Base-by-base conservation (phyloP, 768 basidiomycete genomes). In the Clitopilus passeckerianus region DNA sequence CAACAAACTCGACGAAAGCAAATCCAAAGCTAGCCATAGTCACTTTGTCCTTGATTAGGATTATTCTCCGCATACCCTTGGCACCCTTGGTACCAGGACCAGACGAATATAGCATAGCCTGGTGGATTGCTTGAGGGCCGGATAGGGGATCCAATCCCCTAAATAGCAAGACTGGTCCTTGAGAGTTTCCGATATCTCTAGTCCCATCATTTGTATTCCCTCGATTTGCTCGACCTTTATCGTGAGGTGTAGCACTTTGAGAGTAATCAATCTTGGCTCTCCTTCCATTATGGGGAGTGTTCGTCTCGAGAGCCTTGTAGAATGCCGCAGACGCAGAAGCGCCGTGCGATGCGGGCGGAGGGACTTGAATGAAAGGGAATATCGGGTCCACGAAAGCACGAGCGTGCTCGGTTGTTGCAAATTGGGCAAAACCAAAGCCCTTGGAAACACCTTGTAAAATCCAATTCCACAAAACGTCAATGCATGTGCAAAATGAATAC, bases 401-500 rank as follows among this genome's bases (percentile, higher is more conserved):
- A 18, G 97, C 95, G 59, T 92, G 91, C 66, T 92, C 91, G 59
- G 89, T 80, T 64, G 80, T 87, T 44, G 88, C 76, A 72, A 99
- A 99, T 75, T 94, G 91, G 67, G 93, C 95, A 74, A 99, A 99
- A 60, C 95, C 97, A 71, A 98, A 98, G 69, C 93, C 91, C 75
- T 96, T 96, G 58, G 95, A 95, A 62, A 82, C 76, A 86, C 93
- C 93, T 94, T 87, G 74, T 76, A 85, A 84, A 50, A 84, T 82
- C 79, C 76, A 85, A 85, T 61, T 75, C 77, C 79, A 78, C 81
- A 77, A 74, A 77, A 86, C 73, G 88, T 91, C 77, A 93, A 91
- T 88, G 85, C 77, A 79, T 78, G 83, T 77, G 79, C 76, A 76
- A 74, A 74, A 75, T 75, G 83, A 71, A 87, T 86, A 86, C 81